phyloP scores from a whole-genome alignment of 2,329 filamentous ascomycete species.

The Aspergillus spinulosporus region DNA sequence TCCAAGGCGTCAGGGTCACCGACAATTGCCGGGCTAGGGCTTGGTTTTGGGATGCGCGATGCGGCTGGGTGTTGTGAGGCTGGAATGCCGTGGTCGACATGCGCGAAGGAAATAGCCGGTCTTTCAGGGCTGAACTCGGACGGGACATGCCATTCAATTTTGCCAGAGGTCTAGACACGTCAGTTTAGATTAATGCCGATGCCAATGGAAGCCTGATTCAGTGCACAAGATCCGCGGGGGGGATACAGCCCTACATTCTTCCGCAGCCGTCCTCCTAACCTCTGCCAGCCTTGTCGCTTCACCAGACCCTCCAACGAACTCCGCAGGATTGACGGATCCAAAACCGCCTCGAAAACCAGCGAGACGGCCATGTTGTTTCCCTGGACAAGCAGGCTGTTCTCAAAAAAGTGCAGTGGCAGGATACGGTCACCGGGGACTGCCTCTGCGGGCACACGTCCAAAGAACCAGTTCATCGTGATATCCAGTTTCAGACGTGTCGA shows the following conservation, averaged over 20 bases:
- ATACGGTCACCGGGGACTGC: slow-evolving; percentile 17
- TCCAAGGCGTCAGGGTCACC: slow-evolving; percentile 19
- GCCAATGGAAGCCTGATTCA: too few relatives aligned
- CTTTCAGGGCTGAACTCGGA: slow-evolving; percentile 15
- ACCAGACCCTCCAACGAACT: slow-evolving; percentile 18
- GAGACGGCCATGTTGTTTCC: slow-evolving; percentile 24
- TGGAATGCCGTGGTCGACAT: slow-evolving; percentile 19
- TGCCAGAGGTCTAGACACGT: slow-evolving; percentile 12
- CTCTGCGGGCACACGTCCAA: slow-evolving; percentile 14
- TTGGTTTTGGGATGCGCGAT: slow-evolving; percentile 17
- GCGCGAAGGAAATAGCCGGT: slow-evolving; percentile 18
- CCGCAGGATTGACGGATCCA: slow-evolving; percentile 17
- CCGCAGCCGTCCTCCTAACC: slow-evolving; percentile 18
- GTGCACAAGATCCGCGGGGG: too few relatives aligned
- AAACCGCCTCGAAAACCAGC: slow-evolving; percentile 19
- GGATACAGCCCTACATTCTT: too few relatives aligned
- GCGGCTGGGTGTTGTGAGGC: slow-evolving; percentile 16
- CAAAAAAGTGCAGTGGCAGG: slow-evolving; percentile 21
- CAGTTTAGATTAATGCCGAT: not conserved
- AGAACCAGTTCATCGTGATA: slow-evolving; percentile 9
- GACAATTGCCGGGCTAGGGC: slow-evolving; percentile 12
- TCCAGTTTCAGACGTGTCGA: not conserved
- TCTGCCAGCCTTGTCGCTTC: slow-evolving; percentile 17
- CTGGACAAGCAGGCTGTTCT: slow-evolving; percentile 19
- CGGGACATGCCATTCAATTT: slow-evolving; percentile 23